These are phyloP conservation scores for Tricholoma saponaceum DNA, from an alignment of 768 basidiomycete genomes.

Conservation along the genomic window DNA sequence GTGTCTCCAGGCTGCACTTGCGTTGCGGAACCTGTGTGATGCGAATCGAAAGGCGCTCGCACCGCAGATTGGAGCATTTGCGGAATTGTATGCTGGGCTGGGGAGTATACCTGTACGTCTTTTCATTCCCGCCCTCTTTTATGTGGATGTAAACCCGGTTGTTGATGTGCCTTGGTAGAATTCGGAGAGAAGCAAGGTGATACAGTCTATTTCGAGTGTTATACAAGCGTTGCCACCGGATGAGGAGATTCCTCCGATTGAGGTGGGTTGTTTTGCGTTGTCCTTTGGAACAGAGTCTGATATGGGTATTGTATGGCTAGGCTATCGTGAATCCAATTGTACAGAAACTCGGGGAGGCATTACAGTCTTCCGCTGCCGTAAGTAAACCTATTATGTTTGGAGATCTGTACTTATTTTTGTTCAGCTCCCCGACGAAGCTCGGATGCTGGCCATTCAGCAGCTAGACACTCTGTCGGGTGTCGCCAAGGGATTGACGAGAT, in stretches of 20 bases:
- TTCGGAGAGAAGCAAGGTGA: constrained; percentile 83
- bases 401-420: background rate
- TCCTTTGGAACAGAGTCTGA: background rate
- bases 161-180: constrained; percentile 40
- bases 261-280: constrained; percentile 44
- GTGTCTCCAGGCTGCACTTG: constrained; percentile 72
- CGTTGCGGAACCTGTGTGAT: constrained; percentile 85
- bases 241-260: constrained; percentile 75
- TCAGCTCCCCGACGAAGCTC: constrained; percentile 73
- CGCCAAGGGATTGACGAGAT: constrained; percentile 81
- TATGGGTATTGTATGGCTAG: constrained; percentile 25
- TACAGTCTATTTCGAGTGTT: constrained; percentile 91
- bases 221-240: constrained; percentile 83
- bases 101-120: constrained; percentile 65
- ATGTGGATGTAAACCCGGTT: background rate
- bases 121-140: background rate
- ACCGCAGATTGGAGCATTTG: constrained; percentile 81
- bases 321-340: constrained; percentile 77
- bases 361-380: constrained; percentile 54
- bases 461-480: constrained; percentile 81
- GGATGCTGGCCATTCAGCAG: constrained; percentile 59
- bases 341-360: constrained; percentile 57
- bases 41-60: constrained; percentile 83
- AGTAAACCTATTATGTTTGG: constrained; percentile 8
- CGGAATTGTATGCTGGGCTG: constrained; percentile 74